Conservation (phyloP, 257 asterid genomes). For the Avicennia marina region DNA sequence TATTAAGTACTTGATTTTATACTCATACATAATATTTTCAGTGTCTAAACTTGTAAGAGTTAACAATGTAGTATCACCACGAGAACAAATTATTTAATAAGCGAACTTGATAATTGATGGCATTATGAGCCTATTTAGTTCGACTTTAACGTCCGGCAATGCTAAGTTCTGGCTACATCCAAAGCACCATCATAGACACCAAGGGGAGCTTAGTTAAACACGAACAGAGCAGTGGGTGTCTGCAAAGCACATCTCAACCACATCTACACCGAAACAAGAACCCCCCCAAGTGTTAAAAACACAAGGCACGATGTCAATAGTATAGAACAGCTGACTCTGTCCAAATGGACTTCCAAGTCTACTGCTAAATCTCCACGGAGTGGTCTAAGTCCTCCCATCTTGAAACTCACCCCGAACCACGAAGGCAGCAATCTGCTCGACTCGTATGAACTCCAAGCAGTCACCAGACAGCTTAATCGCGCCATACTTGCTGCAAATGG, state of each 20-base stretch:
- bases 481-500: slow-evolving; percentile 42
- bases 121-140: no score
- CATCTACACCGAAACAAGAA: neutral
- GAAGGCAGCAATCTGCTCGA: slow-evolving; percentile 58
- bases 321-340: neutral
- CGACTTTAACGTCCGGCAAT: no score
- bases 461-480: slow-evolving; percentile 51
- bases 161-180: neutral
- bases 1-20: no score
- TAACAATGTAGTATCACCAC: no score
- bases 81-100: no score
- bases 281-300: neutral
- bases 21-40: no score
- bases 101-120: no score
- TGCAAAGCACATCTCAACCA: slow-evolving; percentile 15
- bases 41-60: no score
- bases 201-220: slow-evolving; percentile 13
- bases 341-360: slow-evolving; percentile 26
- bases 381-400: slow-evolving; percentile 32
- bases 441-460: slow-evolving; percentile 47
- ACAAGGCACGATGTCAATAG: neutral
- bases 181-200: slow-evolving; percentile 7
- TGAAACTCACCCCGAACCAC: slow-evolving; percentile 28
- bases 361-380: slow-evolving; percentile 15
- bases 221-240: neutral